Conservation (phyloP, 2,329 filamentous ascomycete species). For the Cyanodermella asteris region DNA sequence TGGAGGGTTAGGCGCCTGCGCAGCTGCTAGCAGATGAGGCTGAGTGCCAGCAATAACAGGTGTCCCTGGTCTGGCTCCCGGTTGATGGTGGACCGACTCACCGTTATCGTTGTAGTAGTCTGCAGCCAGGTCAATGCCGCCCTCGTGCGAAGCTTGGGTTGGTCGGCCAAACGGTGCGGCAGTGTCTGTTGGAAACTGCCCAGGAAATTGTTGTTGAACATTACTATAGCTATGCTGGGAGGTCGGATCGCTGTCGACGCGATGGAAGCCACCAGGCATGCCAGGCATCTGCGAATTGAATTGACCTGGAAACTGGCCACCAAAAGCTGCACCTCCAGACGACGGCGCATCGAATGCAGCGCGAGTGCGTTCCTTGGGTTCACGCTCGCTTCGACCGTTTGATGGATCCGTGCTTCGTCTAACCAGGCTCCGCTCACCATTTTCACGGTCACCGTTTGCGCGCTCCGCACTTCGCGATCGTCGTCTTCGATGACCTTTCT, state of each 20-base stretch:
- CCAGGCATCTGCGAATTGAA: slow-evolving; percentile 10
- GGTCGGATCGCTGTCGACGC: too few relatives aligned
- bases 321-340: too few relatives aligned
- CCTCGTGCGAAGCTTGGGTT: slow-evolving; percentile 17
- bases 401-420: too few relatives aligned
- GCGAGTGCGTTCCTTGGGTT: too few relatives aligned
- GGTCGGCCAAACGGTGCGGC: slow-evolving; percentile 25
- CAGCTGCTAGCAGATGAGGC: slow-evolving; percentile 33
- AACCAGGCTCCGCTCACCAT: too few relatives aligned
- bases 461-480: too few relatives aligned
- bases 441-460: too few relatives aligned
- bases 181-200: slow-evolving; percentile 27
- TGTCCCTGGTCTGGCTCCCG: slow-evolving; percentile 32
- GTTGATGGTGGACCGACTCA: slow-evolving; percentile 35
- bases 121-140: slow-evolving; percentile 27
- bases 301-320: slow-evolving; percentile 16
- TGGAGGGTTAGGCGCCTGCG: slow-evolving; percentile 27
- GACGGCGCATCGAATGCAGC: too few relatives aligned
- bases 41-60: slow-evolving; percentile 33
- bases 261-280: too few relatives aligned
- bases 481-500: too few relatives aligned
- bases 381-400: too few relatives aligned
- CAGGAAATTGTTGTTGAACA: slow-evolving; percentile 35
- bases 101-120: slow-evolving; percentile 43
- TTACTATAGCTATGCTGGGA: too few relatives aligned